Evolutionary conservation across 2,329 filamentous ascomycete species (phyloP).

Genomic region (Penicillium nordicum): DNA sequence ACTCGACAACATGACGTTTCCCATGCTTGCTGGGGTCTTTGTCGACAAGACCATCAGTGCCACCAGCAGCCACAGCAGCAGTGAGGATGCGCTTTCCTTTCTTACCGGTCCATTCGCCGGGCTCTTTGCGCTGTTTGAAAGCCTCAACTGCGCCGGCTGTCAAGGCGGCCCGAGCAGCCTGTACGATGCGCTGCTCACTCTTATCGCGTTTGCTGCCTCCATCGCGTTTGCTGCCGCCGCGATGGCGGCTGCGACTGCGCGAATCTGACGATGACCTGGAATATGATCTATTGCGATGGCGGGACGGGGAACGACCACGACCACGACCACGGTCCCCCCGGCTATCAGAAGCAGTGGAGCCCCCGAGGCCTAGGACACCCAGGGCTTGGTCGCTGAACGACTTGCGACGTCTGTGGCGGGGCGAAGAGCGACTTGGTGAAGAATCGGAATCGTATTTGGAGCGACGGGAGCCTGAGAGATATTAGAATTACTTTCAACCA

Average conservation of each 20-base stretch:
- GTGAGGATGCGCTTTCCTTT: conserved; percentile 91
- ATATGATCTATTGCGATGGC: conserved; percentile 36
- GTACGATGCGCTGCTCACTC: conserved; percentile 64
- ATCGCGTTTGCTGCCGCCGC: conserved; percentile 46
- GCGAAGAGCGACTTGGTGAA: conserved; percentile 41
- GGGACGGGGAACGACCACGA: conserved; percentile 34
- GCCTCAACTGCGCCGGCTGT: conserved; percentile 89
- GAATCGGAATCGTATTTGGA: conserved; percentile 33
- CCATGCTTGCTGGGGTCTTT: conserved; percentile 66
- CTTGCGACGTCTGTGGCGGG: conserved; percentile 42
- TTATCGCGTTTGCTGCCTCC: conserved; percentile 48
- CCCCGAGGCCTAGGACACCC: conserved; percentile 58
- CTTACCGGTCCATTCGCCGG: conserved; percentile 82
- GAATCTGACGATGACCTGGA: conserved; percentile 50
- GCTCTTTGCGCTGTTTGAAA: conserved; percentile 83
- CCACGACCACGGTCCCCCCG: conserved; percentile 51
- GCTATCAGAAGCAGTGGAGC: conserved; percentile 39
- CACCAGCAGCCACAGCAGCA: conserved; percentile 78
- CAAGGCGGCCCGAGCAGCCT: conserved; percentile 86
- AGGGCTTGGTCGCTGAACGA: conserved; percentile 50
- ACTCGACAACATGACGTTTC: conserved; percentile 79
- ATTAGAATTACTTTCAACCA: not conserved
- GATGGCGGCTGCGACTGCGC: conserved; percentile 49
- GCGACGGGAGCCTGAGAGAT: conserved; percentile 28
- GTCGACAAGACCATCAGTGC: conserved; percentile 73